These are phyloP conservation scores for Coniferiporia weirii DNA, from an alignment of 1,284 basidiomycete species.

Conservation along the genomic window DNA sequence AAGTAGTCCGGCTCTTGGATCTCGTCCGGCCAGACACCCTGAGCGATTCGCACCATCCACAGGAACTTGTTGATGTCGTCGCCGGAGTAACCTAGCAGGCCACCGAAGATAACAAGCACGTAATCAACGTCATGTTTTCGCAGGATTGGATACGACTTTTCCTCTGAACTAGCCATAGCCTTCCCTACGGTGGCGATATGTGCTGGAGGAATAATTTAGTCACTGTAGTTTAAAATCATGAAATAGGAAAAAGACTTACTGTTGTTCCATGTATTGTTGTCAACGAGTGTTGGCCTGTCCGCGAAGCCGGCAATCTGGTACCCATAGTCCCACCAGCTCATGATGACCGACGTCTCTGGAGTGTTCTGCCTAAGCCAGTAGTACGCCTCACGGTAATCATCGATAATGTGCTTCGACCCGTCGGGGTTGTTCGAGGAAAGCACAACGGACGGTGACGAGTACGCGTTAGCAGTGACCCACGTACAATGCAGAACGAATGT, in stretches of 20 bases:
- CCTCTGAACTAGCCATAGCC: constrained; percentile 93
- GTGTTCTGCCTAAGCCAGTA: constrained; percentile 99
- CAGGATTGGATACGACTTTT: constrained; percentile 94
- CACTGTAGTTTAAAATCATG: background rate
- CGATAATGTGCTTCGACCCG: constrained; percentile 92
- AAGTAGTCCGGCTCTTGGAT: constrained; percentile 95
- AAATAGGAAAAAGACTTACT: constrained; percentile 48
- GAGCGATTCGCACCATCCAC: constrained; percentile 97
- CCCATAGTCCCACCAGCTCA: constrained; percentile 99
- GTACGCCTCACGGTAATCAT: constrained; percentile 99
- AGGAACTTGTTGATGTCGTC: constrained; percentile 99
- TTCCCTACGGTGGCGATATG: constrained; percentile 97
- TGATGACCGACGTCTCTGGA: constrained; percentile 84
- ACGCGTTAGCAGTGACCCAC: constrained; percentile 91
- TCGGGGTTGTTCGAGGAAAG: constrained; percentile 79
- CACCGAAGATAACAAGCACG: constrained; percentile 96
- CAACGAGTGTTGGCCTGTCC: constrained; percentile 93
- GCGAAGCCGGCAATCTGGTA: constrained; percentile 99
- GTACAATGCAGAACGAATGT: constrained; percentile 97
- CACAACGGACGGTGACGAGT: constrained; percentile 98
- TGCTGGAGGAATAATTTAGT: constrained; percentile 37
- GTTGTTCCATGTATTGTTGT: constrained; percentile 99
- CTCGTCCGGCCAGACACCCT: constrained; percentile 98
- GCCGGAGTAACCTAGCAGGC: constrained; percentile 93
- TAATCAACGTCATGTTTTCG: constrained; percentile 98